Percentiles rank a stretch among this genome's conserved stretches.
Evolutionary conservation across 768 basidiomycete species (phyloP).

Genomic region (Serendipita sp.): DNA sequence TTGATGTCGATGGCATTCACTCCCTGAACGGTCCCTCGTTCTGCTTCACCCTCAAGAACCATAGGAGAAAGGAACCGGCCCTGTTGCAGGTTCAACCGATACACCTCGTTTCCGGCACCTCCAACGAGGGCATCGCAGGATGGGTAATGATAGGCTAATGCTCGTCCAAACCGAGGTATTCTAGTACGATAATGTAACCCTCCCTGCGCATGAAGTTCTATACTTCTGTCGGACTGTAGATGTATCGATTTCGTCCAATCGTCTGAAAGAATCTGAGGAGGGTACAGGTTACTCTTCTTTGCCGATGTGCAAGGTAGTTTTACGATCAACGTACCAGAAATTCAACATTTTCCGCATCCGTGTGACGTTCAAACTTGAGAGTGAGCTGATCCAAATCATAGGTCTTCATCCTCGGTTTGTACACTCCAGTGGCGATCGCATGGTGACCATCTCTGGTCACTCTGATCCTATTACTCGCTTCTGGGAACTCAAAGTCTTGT

Average conservation of each 20-base stretch:
- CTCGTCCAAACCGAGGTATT: slow-evolving; percentile 86
- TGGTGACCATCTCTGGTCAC: slow-evolving; percentile 85
- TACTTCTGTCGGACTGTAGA: slow-evolving; percentile 85
- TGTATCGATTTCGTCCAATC: slow-evolving; percentile 99
- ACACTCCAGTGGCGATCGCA: slow-evolving; percentile 86
- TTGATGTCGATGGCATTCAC: slow-evolving; percentile 90
- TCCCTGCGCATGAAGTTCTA: slow-evolving; percentile 88
- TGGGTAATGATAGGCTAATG: slow-evolving; percentile 83
- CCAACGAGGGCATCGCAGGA: slow-evolving; percentile 81
- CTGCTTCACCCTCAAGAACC: slow-evolving; percentile 30
- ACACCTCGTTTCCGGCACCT: slow-evolving; percentile 75
- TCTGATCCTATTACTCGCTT: slow-evolving; percentile 83
- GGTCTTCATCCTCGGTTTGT: slow-evolving; percentile 93
- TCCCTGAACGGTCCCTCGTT: slow-evolving; percentile 46
- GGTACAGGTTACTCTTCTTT: neutral
- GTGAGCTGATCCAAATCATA: slow-evolving; percentile 90
- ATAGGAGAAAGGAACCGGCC: slow-evolving; percentile 30
- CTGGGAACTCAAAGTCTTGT: slow-evolving; percentile 94
- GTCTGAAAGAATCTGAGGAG: slow-evolving; percentile 66
- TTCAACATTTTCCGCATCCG: slow-evolving; percentile 94
- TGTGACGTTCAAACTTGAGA: slow-evolving; percentile 88
- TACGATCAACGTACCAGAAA: slow-evolving; percentile 61
- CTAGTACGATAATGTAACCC: slow-evolving; percentile 85
- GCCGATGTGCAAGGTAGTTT: no score
- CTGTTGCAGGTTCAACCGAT: slow-evolving; percentile 87